phyloP scores from a whole-genome alignment of 2,329 filamentous ascomycete species.

The Fusarium poae region DNA sequence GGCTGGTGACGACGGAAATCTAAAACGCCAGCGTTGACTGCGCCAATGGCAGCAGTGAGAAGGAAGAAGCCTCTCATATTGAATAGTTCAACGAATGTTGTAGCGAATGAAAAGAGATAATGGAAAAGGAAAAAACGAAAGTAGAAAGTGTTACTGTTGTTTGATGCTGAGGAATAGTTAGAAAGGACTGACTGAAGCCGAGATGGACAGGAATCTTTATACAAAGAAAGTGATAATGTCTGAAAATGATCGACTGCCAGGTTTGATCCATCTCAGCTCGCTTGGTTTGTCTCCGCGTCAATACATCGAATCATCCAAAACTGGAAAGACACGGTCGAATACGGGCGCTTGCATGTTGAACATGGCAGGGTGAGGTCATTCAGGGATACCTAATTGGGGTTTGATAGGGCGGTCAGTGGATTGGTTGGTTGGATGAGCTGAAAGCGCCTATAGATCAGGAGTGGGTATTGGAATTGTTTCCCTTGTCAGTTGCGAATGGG shows the following conservation, averaged over 20 bases:
- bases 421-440: conserved; percentile 27
- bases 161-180: conserved; percentile 2
- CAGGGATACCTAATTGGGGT: conserved; percentile 8
- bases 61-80: conserved; percentile 38
- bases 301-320: conserved; percentile 13
- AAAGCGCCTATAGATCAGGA: conserved; percentile 15
- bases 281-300: conserved; percentile 2
- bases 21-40: conserved; percentile 34
- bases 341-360: conserved; percentile 36
- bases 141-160: conserved; percentile 20
- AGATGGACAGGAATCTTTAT: conserved; percentile 29
- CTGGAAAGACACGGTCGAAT: conserved; percentile 25
- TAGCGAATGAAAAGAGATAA: conserved; percentile 23
- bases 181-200: conserved; percentile 9
- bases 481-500: background rate
- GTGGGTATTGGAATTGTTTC: conserved; percentile 3
- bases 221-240: background rate
- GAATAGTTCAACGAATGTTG: conserved; percentile 27
- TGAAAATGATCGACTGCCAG: background rate
- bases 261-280: conserved; percentile 6
- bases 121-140: conserved; percentile 24
- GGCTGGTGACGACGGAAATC: conserved; percentile 19
- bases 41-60: conserved; percentile 29
- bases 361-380: conserved; percentile 36
- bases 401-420: conserved; percentile 32